These are phyloP conservation scores for Trichoderma brevicompactum DNA, from an alignment of 2,329 filamentous ascomycete species.

Conservation along the genomic window DNA sequence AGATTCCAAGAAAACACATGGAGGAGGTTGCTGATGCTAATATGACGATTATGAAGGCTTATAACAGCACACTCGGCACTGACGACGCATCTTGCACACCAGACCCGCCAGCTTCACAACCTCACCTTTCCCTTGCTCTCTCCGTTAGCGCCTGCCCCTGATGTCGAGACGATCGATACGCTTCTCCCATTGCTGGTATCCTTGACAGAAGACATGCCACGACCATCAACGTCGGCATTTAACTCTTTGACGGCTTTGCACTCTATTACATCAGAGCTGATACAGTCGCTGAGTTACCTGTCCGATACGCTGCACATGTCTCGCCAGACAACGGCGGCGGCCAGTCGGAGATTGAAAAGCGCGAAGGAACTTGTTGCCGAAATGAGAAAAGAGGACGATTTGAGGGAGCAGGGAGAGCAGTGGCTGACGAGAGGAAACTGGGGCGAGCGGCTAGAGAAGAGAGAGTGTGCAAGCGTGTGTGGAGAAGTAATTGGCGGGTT, in stretches of 20 bases:
- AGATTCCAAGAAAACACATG: background rate
- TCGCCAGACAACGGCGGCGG: constrained; percentile 81
- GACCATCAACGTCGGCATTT: constrained; percentile 64
- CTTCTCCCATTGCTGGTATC: constrained; percentile 70
- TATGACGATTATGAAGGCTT: constrained; percentile 52
- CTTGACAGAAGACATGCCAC: constrained; percentile 69
- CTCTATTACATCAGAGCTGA: constrained; percentile 70
- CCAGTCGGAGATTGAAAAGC: constrained; percentile 76
- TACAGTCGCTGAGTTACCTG: constrained; percentile 81
- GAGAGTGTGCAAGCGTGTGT: constrained; percentile 84
- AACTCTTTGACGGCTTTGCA: constrained; percentile 71
- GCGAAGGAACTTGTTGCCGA: constrained; percentile 86
- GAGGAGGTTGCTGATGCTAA: background rate
- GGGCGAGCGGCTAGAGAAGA: constrained; percentile 73
- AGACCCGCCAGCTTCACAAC: constrained; percentile 75
- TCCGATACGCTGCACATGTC: constrained; percentile 95
- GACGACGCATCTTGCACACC: constrained; percentile 74
- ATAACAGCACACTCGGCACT: constrained; percentile 77
- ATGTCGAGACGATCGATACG: constrained; percentile 67
- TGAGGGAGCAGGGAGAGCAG: constrained; percentile 77
- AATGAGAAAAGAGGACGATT: constrained; percentile 80
- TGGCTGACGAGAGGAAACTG: constrained; percentile 85
- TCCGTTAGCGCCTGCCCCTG: constrained; percentile 66
- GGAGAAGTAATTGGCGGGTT: constrained; percentile 89
- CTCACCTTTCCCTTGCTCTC: constrained; percentile 73